A percentile compares a stretch with the other conserved stretches of the same genome.
These are phyloP conservation scores for Podosphaera xanthii DNA, from an alignment of 2,329 filamentous ascomycete genomes.

Conservation along the genomic window DNA sequence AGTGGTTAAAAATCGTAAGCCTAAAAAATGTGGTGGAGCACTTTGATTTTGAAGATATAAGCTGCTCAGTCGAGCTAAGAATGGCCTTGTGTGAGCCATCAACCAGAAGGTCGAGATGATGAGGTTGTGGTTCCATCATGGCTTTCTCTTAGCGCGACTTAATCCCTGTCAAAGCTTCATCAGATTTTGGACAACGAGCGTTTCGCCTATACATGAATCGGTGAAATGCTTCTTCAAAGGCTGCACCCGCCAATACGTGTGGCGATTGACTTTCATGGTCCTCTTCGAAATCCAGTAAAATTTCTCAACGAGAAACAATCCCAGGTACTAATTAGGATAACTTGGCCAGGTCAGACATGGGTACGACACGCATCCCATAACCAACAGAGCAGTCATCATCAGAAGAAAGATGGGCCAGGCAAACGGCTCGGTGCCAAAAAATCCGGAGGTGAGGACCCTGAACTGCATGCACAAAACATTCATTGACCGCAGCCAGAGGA, in stretches of 20 bases:
- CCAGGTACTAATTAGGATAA: constrained; percentile 8
- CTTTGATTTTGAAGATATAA: constrained; percentile 7
- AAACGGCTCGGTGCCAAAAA: constrained; percentile 93
- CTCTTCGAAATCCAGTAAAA: constrained; percentile 6
- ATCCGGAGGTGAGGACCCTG: constrained; percentile 41
- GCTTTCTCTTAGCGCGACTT: not conserved
- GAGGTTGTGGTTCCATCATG: not conserved
- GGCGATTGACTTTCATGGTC: constrained; percentile 15
- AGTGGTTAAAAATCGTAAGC: constrained; percentile 9
- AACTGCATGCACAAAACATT: not conserved
- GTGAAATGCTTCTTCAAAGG: constrained; percentile 10
- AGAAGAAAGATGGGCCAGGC: constrained; percentile 42
- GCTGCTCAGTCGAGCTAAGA: constrained; percentile 16
- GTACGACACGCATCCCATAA: constrained; percentile 21
- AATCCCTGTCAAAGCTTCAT: not conserved
- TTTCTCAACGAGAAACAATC: constrained; percentile 15
- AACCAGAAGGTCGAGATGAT: not conserved
- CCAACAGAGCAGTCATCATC: constrained; percentile 44
- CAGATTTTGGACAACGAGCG: not conserved
- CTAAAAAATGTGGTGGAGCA: constrained; percentile 4
- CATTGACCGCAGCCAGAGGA: constrained; percentile 34
- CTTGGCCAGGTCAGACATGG: constrained; percentile 6
- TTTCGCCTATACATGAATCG: not conserved
- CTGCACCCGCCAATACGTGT: constrained; percentile 22
- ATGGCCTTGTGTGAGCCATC: constrained; percentile 14